Evolutionary conservation across 257 asterid species (phyloP), one percentile per base, ranked within the genome.

Genomic region (Primulina tabacum): DNA sequence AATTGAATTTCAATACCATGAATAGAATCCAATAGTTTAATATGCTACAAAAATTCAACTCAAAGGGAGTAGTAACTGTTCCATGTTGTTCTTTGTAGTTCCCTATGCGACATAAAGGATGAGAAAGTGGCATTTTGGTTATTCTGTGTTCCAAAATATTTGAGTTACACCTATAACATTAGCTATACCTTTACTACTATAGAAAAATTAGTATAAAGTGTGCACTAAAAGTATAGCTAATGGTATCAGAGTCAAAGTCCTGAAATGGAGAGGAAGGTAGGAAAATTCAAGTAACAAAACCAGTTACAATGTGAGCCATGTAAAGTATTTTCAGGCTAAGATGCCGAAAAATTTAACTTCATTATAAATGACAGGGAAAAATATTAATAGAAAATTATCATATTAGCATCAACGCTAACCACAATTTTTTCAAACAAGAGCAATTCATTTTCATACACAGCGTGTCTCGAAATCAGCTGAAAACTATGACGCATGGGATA

Each of bases 1-100:
- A 73, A 40, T 63, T 30, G 71, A 78, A 53, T 61, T 29, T 69
- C 3, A 71, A 64, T 65, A 72, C 59, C 11, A 50, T 62, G 69
- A 62, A 26, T 65, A 32, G 69, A 70, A 53, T n/a, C 32, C 67
- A 62, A 71, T 7, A 35, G 34, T 32, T 62, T 21, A 14, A 60
- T 37, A 59, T 66, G 8, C 58, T 53, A 29, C 62, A 70, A 65
- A 60, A 32, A 32, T 4, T 32, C 34, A 32, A 32, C 34, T 32
- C 2, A 32, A 32, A 59, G 56, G 63, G 26, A 38, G 14, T 38
- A 38, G 6, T 38, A 9, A 38, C 8, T 9, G 50, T 9, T 12
- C 14, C 14, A 10, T 6, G 14, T 38, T 9, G 14, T 38, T 38
- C 14, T 38, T 10, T 38, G 14, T 9, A 38, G 50, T 6, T 38